Evolutionary conservation across 2,329 filamentous ascomycete genomes (phyloP).

Genomic region (Chrysoporthe austroafricana): DNA sequence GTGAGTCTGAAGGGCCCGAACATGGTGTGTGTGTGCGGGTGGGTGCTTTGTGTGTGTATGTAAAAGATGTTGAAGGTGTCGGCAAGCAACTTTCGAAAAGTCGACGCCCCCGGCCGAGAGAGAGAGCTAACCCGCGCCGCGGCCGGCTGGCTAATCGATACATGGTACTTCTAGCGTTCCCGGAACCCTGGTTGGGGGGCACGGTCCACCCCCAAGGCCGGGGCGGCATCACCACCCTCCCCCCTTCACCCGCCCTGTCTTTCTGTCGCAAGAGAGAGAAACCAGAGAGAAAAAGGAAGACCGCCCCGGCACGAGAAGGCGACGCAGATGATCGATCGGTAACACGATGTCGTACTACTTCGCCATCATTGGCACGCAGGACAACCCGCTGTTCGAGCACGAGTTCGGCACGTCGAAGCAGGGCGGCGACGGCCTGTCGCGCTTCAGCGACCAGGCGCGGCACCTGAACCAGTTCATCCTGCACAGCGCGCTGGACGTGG

Average conservation of each 20-base stretch:
- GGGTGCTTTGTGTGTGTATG: background rate
- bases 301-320: too few species aligned
- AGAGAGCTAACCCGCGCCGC: background rate
- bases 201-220: constrained; percentile 8
- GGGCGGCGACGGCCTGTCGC: constrained; percentile 88
- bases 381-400: constrained; percentile 95
- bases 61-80: too few species aligned
- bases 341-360: constrained; percentile 94
- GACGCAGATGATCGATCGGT: constrained; percentile 36
- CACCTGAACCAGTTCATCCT: constrained; percentile 98
- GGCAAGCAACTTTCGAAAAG: background rate
- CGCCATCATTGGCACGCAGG: constrained; percentile 90
- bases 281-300: background rate
- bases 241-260: background rate
- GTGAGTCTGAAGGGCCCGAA: constrained; percentile 83
- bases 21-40: constrained; percentile 56
- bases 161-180: background rate
- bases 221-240: background rate
- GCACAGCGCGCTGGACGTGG: constrained; percentile 90
- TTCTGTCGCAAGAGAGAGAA: background rate
- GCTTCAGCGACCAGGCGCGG: constrained; percentile 84
- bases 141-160: background rate
- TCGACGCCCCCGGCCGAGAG: background rate
- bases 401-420: constrained; percentile 97
- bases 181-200: background rate